Conservation (phyloP, 2,329 filamentous ascomycete species). For the Cytospora piceicola region DNA sequence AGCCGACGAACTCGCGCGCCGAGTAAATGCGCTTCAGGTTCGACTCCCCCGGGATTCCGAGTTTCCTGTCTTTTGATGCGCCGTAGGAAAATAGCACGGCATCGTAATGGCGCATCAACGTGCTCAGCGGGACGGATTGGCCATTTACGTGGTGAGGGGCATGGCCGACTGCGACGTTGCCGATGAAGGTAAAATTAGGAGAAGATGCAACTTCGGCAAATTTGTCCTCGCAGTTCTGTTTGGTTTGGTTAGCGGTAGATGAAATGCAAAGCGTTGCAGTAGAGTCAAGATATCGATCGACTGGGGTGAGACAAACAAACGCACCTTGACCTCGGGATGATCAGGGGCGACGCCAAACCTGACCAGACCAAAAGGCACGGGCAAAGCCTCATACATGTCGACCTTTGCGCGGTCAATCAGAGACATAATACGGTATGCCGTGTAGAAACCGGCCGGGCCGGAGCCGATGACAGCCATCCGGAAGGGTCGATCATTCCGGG, state of each 20-base stretch:
- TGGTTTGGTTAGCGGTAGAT: constrained; percentile 11
- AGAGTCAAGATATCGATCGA: not conserved
- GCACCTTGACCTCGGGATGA: constrained; percentile 95
- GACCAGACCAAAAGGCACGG: constrained; percentile 90
- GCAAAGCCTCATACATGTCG: constrained; percentile 96
- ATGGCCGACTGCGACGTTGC: constrained; percentile 81
- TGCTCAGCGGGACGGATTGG: constrained; percentile 64
- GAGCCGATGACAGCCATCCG: constrained; percentile 90
- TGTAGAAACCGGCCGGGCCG: constrained; percentile 95
- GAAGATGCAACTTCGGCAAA: constrained; percentile 87
- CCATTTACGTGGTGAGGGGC: constrained; percentile 44
- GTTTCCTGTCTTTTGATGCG: constrained; percentile 77
- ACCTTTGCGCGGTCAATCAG: constrained; percentile 73
- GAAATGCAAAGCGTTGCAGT: too few relatives aligned
- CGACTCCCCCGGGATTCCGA: constrained; percentile 81
- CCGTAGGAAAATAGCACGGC: constrained; percentile 93
- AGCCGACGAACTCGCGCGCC: constrained; percentile 91
- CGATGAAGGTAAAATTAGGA: constrained; percentile 84
- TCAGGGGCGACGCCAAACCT: constrained; percentile 97
- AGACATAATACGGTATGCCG: constrained; percentile 81
- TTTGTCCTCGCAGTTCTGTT: constrained; percentile 89
- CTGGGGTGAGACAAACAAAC: not conserved
- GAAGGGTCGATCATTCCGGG: constrained; percentile 56
- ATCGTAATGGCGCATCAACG: constrained; percentile 82
- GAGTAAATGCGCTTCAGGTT: constrained; percentile 76